Percentiles rank a stretch among this genome's conserved stretches.
Evolutionary conservation across 208 protist genomes (phyloP).

Genomic region (Leishmania braziliensis): DNA sequence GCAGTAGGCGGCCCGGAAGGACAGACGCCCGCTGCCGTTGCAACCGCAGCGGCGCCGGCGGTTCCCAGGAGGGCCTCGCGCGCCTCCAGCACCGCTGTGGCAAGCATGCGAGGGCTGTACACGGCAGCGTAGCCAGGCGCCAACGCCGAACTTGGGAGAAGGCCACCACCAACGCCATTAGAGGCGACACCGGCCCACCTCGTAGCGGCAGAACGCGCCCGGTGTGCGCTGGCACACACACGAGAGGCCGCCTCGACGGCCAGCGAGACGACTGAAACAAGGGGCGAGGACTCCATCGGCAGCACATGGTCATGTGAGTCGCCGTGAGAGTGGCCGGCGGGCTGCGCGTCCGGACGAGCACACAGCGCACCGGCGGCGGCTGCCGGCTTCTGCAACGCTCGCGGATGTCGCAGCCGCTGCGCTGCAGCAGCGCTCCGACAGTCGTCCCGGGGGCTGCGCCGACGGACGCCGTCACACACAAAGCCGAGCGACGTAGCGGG

Average conservation of each 20-base stretch:
- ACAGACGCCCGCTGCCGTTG: neutral
- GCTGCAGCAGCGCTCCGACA: neutral
- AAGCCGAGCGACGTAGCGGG: neutral
- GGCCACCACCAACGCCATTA: neutral
- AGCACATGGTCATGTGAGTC: neutral
- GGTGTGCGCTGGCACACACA: neutral
- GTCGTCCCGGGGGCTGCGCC: neutral
- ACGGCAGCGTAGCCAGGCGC: slow-evolving; percentile 10
- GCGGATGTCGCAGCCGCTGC: neutral
- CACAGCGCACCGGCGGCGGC: neutral
- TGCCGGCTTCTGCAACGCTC: neutral
- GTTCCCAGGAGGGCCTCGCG: slow-evolving; percentile 10
- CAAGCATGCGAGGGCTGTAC: slow-evolving; percentile 15
- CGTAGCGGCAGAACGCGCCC: slow-evolving; percentile 1
- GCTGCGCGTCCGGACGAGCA: neutral
- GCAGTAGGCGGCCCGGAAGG: neutral
- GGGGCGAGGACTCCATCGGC: neutral
- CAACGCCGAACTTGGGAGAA: neutral
- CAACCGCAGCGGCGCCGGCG: neutral
- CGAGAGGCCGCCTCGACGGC: neutral
- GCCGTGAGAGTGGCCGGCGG: neutral
- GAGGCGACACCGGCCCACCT: neutral
- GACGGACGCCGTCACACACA: neutral
- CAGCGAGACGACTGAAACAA: neutral
- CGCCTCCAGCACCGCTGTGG: slow-evolving; percentile 5